A percentile compares a stretch with the other conserved stretches of the same genome.
Evolutionary conservation across 2,329 filamentous ascomycete species (phyloP).

Genomic region (Aulographum hederae): DNA sequence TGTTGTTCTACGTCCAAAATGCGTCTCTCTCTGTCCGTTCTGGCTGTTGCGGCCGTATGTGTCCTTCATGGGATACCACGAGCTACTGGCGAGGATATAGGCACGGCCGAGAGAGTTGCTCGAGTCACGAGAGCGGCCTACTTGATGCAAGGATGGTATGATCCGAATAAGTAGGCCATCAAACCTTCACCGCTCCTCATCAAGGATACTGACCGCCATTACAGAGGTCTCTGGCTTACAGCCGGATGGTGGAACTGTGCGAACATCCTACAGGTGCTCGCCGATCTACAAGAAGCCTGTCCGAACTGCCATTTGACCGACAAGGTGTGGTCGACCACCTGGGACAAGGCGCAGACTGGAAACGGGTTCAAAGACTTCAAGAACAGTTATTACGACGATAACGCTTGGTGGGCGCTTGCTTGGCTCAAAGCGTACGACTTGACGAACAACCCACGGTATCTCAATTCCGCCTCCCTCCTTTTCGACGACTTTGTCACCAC

Average conservation of each 20-base stretch:
- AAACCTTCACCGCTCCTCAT: too few species aligned
- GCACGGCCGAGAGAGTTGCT: too few species aligned
- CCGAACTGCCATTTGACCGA: slow-evolving; percentile 8
- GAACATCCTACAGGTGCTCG: slow-evolving; percentile 45
- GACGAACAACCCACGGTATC: slow-evolving; percentile 24
- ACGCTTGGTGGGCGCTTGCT: slow-evolving; percentile 30
- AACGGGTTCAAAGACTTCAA: not conserved
- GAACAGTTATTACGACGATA: slow-evolving; percentile 32
- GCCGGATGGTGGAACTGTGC: slow-evolving; percentile 60
- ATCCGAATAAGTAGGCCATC: too few species aligned
- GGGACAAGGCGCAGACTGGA: not conserved
- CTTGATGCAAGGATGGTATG: too few species aligned
- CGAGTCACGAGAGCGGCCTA: too few species aligned
- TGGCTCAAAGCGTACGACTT: slow-evolving; percentile 38
- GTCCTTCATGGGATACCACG: too few species aligned
- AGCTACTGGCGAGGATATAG: too few species aligned
- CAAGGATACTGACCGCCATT: too few species aligned
- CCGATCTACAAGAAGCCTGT: slow-evolving; percentile 29
- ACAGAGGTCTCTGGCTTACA: slow-evolving; percentile 43
- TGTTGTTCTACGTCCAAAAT: too few species aligned
- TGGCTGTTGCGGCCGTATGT: too few species aligned
- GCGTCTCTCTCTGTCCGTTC: too few species aligned
- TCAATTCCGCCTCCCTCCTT: slow-evolving; percentile 28
- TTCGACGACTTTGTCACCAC: slow-evolving; percentile 26
- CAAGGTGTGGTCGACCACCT: slow-evolving; percentile 16